Percentiles rank a stretch among this genome's conserved stretches.
Evolutionary conservation across 2,329 filamentous ascomycete genomes (phyloP).

Genomic region (Neocucurbitaria cava): DNA sequence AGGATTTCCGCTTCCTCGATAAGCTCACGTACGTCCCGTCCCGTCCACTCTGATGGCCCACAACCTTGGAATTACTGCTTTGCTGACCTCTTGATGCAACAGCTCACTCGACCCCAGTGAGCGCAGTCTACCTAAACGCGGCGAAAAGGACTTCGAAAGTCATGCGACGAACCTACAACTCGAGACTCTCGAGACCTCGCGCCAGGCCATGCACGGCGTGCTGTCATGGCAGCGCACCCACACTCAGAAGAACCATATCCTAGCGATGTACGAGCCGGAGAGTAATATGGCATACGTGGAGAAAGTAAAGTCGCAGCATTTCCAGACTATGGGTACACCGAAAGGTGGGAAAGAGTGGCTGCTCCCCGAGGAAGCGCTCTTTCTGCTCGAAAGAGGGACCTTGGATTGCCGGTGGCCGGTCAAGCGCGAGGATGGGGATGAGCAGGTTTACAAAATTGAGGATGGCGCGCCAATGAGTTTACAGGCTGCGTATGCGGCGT

Average conservation of each 20-base stretch:
- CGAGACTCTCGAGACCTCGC: constrained; percentile 77
- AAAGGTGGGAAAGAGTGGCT: constrained; percentile 71
- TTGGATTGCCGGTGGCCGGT: constrained; percentile 86
- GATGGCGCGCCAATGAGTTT: constrained; percentile 82
- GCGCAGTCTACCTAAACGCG: constrained; percentile 80
- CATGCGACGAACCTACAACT: constrained; percentile 87
- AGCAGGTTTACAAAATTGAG: constrained; percentile 51
- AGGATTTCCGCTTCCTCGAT: constrained; percentile 82
- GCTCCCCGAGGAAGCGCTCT: constrained; percentile 89
- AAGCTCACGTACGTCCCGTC: constrained; percentile 58
- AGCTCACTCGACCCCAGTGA: constrained; percentile 31
- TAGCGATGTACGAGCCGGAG: constrained; percentile 78
- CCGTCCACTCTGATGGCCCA: constrained; percentile 33
- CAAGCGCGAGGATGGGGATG: constrained; percentile 39
- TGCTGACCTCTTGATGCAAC: constrained; percentile 10
- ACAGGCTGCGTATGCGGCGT: constrained; percentile 85
- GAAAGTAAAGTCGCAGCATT: constrained; percentile 73
- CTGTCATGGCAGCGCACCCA: constrained; percentile 80
- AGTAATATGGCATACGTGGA: constrained; percentile 68
- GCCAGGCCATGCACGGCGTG: constrained; percentile 87
- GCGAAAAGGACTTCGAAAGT: constrained; percentile 96
- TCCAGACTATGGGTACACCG: constrained; percentile 74
- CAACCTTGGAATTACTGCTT: background rate
- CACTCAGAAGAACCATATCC: constrained; percentile 66
- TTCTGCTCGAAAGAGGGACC: constrained; percentile 84